phyloP scores from a whole-genome alignment of 2,329 filamentous ascomycete species.

The Monosporascus sp. region DNA sequence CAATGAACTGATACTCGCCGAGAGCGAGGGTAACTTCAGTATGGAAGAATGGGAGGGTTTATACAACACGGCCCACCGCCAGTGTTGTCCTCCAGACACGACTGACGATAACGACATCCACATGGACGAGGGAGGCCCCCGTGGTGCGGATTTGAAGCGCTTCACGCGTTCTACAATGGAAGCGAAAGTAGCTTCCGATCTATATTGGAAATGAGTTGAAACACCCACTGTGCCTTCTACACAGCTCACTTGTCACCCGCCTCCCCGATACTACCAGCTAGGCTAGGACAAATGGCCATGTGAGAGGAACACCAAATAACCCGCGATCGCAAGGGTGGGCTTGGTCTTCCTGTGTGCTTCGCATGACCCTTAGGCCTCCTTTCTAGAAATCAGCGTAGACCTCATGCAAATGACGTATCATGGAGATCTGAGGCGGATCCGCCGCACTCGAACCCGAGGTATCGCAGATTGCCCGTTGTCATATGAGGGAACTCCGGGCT shows the following conservation, averaged over 20 bases:
- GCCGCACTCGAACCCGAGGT: too few species aligned
- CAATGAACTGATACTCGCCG: conserved; percentile 67
- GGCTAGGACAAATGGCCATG: background rate
- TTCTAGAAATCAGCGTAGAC: background rate
- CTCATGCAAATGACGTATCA: background rate
- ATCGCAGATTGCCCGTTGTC: too few species aligned
- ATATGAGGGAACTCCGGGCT: too few species aligned
- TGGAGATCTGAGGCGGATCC: background rate
- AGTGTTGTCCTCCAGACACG: conserved; percentile 52
- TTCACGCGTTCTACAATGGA: conserved; percentile 61
- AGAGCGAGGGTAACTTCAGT: conserved; percentile 78
- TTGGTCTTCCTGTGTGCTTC: background rate
- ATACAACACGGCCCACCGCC: conserved; percentile 56
- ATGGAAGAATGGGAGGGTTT: conserved; percentile 71
- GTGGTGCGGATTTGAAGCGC: conserved; percentile 47
- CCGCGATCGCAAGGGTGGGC: conserved; percentile 2
- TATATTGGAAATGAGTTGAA: conserved; percentile 51
- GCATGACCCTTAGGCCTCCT: background rate
- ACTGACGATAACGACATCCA: conserved; percentile 36
- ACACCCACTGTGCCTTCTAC: background rate
- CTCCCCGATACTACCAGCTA: too few species aligned
- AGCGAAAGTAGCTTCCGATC: conserved; percentile 31
- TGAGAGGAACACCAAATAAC: background rate
- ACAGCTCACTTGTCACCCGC: too few species aligned
- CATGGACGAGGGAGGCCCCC: conserved; percentile 40